Percentiles rank a stretch among this genome's conserved stretches.
phyloP scores from a whole-genome alignment of 805 yeast species.

The Spathaspora boniae region DNA sequence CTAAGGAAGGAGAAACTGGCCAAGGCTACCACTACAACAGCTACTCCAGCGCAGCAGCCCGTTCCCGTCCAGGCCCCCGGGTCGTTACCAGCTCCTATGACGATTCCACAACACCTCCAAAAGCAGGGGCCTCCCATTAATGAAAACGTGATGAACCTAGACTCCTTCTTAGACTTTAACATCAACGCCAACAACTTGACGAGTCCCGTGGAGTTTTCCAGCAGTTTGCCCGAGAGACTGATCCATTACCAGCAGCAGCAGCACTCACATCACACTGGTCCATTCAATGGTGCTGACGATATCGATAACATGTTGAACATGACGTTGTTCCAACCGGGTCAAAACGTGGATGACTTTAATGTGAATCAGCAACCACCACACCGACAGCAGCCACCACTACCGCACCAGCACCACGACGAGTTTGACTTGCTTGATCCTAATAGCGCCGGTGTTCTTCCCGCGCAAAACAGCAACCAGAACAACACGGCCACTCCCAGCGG shows the following conservation, averaged over 20 bases:
- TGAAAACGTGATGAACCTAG: conserved; percentile 15
- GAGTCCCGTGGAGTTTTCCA: conserved; percentile 5
- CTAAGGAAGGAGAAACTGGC: not conserved
- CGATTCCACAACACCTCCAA: not conserved
- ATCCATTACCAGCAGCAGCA: not conserved
- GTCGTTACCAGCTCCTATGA: no score
- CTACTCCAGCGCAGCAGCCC: not conserved
- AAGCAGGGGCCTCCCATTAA: not conserved
- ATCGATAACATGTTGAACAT: conserved; percentile 38
- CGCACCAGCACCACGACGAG: conserved; percentile 8
- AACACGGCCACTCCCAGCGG: conserved; percentile 1
- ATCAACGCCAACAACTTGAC: conserved; percentile 1
- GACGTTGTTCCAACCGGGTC: conserved; percentile 29
- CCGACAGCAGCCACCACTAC: conserved; percentile 2
- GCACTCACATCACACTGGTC: not conserved
- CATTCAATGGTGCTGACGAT: conserved; percentile 25
- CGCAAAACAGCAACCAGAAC: conserved; percentile 1
- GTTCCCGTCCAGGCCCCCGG: not conserved
- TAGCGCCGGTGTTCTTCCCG: conserved; percentile 1
- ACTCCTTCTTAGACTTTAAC: conserved; percentile 16
- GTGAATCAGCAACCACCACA: conserved; percentile 4
- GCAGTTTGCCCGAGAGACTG: conserved; percentile 1
- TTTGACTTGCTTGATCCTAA: conserved; percentile 7
- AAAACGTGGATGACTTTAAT: no score
- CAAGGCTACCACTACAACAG: not conserved